Evolutionary conservation across 768 basidiomycete genomes (phyloP), one percentile per base, ranked within the genome.

Genomic region (Exsudoporus frostii): DNA sequence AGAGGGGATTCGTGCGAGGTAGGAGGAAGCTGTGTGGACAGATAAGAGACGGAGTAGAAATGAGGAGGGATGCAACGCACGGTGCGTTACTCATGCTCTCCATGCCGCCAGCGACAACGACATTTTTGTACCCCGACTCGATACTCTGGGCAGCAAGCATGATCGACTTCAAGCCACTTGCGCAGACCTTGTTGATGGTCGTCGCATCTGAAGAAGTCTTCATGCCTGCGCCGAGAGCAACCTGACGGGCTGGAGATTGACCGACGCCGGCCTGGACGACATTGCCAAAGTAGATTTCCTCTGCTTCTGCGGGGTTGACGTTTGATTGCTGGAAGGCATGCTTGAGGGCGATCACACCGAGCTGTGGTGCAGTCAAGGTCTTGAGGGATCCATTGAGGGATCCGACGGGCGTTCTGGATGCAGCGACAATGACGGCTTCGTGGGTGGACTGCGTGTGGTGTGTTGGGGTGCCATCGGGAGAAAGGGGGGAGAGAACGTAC

Each of bases 51-150:
- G 33, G 51, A 48, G 42, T 32, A 13, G n/a, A 56, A 36, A 33
- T 46, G 7, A 54, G 40, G 24, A 39, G 15, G 50, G 7, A 36
- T 38, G 45, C 45, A 5, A 84, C 96, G 66, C 68, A 98, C 94
- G 97, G 97, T 45, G 94, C 93, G 63, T 98, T 90, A 70, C 91
- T 95, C 97, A 99, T 99, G 76, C 91, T 94, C 77, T 99, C 97
- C 92, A 93, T 97, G 55, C 97, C 97, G 61, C 97, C 97, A 51
- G 95, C 95, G 24, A 85, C 92, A 61, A 97, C 88, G 45, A 97
- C 82, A 37, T 74, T 83, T 54, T 88, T 85, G 68, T 96, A 85
- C 46, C 97, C 97, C 22, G 86, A 79, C 69, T 86, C 80, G 65
- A 99, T 92, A 64, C 81, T 83, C 76, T 98, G 97, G 25, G 92